Percentiles rank a stretch among this genome's conserved stretches.
Evolutionary conservation across 306 rosid genomes (phyloP).

Genomic region (Quercus parvula): DNA sequence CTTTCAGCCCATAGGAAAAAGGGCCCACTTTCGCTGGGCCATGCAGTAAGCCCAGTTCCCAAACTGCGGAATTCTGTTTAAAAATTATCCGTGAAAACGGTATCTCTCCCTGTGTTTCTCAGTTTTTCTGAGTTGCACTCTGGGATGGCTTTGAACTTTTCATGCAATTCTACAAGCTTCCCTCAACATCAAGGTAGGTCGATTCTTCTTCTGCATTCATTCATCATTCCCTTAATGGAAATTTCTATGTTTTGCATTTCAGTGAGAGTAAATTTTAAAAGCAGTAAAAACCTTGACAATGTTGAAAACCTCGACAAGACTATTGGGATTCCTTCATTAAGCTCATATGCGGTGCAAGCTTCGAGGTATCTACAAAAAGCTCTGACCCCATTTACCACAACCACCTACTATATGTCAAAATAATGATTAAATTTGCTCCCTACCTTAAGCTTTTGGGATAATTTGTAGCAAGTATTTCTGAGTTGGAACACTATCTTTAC

Average conservation of each 20-base stretch:
- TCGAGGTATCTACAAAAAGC: conserved; percentile 47
- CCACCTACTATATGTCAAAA: no score
- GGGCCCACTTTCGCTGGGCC: no score
- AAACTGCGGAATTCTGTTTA: background rate
- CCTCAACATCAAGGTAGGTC: conserved; percentile 24
- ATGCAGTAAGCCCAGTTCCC: no score
- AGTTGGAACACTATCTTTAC: no score
- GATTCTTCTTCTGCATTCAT: background rate
- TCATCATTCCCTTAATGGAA: background rate
- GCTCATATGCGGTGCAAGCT: conserved; percentile 71
- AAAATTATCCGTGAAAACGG: no score
- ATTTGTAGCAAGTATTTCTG: no score
- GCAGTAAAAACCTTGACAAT: conserved; percentile 25
- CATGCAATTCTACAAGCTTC: conserved; percentile 24
- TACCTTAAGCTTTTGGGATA: no score
- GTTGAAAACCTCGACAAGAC: conserved; percentile 35
- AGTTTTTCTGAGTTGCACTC: background rate
- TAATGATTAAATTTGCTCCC: no score
- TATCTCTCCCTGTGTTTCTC: background rate
- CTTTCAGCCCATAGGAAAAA: no score
- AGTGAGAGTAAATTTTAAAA: conserved; percentile 9
- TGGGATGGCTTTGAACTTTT: conserved; percentile 43
- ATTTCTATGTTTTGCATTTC: background rate
- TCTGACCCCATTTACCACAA: background rate
- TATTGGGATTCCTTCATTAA: conserved; percentile 36